Evolutionary conservation across 2,329 filamentous ascomycete genomes (phyloP), one percentile per base, ranked within the genome.

Genomic region (Dryadomyces quercivorus): DNA sequence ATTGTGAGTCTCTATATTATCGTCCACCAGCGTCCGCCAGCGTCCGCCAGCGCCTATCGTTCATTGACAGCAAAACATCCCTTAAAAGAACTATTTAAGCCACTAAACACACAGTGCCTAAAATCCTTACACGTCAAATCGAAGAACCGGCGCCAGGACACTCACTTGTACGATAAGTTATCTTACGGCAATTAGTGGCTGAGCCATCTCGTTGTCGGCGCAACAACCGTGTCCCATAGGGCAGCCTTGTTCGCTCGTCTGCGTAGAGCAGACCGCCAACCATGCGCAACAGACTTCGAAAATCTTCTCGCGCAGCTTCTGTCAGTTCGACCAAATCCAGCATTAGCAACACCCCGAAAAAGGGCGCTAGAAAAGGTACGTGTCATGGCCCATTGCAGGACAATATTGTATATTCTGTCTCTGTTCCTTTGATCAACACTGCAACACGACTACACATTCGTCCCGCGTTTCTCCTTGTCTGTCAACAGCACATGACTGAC

Each of bases 261-360:
- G 36, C 36, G 15, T 8, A 2, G 18, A 2, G 12, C 44, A 26
- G n/a, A 21, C 20, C 18, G 42, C 31, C 26, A 69, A 47, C 38
- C 49, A 60, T 60, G 59, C 59, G 59, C 51, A 56, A 58, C 54
- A 21, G 56, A 18, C 46, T 59, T 9, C 47, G 36, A 16, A 60
- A 56, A 49, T 58, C 56, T 5, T 52, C 50, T 16, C 55, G 52
- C 38, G 47, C 52, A 20, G 31, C 51, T 34, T 58, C 56, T 13
- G 50, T 56, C 54, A 57, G 52, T n/a, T 60, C 59, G 20, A 55
- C 50, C 43, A 58, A 53, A 38, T 55, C 55, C 21, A 34, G 21
- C 45, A 51, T 18, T 40, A 40, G 16, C 20, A n/a, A 43, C 47
- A 31, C 50, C 22, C 45, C 50, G 36, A 43, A 44, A 46, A 44